Evolutionary conservation across 192 early-diverging fungal genomes (phyloP), one percentile per base, ranked within the genome.

Genomic region (Chytriomyces sp.): DNA sequence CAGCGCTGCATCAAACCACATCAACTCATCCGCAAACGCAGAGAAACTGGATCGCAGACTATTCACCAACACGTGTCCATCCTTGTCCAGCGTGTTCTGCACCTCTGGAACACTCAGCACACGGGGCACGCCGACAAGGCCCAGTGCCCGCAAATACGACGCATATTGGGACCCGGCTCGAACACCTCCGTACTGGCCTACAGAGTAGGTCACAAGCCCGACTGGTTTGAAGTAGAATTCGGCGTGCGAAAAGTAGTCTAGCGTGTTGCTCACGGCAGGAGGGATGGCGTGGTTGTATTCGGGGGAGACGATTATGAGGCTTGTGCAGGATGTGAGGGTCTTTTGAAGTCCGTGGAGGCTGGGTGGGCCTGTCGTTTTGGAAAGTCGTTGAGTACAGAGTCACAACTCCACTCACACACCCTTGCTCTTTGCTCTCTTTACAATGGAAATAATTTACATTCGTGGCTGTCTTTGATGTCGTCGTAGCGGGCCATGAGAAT

Each of bases 281-380:
- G 78, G 81, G 20, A 82, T 76, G 18, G 70, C 59, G 67, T 67
- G 50, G 50, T 82, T 82, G 66, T 82, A 82, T 61, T 82, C 81
- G 1, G 80, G 80, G 20, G 78, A 69, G 24, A 65, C 64, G 10
- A 82, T 46, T 18, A 82, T 50, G 47, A 81, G 82, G 18, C 44
- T 79, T 45, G 82, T 79, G 23, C 75, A 62, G 7, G 11, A 2
- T n/a, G 53, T 63, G 65, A 80, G 23, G 0, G 28, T 1, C 9
- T 46, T 65, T 6, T 63, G 57, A 59, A 20, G 13, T 16, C 20
- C 20, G 20, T 59, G 57, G 57, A 20, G 57, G 13, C 16, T n/a
- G 57, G 13, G 13, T 59, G 13, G 13, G 13, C 20, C 13, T 59
- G 16, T 16, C 2, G 13, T 59, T 59, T 16, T 59, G 57, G 20